These are phyloP conservation scores for Coffea eugenioides DNA, from an alignment of 257 asterid species.

Conservation along the genomic window DNA sequence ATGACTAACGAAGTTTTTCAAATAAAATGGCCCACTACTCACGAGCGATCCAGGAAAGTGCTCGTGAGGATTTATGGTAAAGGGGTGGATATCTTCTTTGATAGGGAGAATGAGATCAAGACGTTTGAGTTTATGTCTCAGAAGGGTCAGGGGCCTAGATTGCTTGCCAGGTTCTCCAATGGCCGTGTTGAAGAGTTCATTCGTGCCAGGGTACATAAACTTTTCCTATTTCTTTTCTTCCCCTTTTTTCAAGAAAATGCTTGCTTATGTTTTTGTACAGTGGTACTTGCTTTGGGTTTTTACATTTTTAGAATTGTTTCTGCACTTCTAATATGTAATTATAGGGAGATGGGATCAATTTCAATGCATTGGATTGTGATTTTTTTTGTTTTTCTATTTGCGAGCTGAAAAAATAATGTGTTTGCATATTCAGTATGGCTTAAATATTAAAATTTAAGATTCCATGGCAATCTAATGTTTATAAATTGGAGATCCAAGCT, in stretches of 20 bases:
- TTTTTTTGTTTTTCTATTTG: no score
- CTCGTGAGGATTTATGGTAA: conserved; percentile 83
- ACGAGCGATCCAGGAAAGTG: conserved; percentile 37
- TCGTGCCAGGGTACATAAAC: conserved; percentile 62
- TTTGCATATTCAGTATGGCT: no score
- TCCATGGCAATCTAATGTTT: no score
- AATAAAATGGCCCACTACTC: conserved; percentile 63
- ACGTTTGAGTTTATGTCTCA: conserved; percentile 79
- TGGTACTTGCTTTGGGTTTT: neutral
- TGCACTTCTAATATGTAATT: no score
- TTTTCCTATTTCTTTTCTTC: neutral
- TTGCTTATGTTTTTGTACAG: no score
- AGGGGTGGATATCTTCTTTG: conserved; percentile 76
- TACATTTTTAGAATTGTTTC: neutral
- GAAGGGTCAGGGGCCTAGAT: conserved; percentile 80
- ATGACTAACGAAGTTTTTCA: conserved; percentile 91
- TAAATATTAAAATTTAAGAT: no score
- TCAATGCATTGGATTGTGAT: neutral
- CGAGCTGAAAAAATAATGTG: no score
- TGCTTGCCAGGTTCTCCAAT: conserved; percentile 66
- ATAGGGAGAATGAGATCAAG: conserved; percentile 66
- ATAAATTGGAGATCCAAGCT: no score
- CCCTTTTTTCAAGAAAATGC: no score
- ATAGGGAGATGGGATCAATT: neutral
- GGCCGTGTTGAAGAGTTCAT: conserved; percentile 90